A percentile compares a stretch with the other conserved stretches of the same genome.
phyloP scores from a whole-genome alignment of 2,329 filamentous ascomycete species.

The Epicoccum nigrum region DNA sequence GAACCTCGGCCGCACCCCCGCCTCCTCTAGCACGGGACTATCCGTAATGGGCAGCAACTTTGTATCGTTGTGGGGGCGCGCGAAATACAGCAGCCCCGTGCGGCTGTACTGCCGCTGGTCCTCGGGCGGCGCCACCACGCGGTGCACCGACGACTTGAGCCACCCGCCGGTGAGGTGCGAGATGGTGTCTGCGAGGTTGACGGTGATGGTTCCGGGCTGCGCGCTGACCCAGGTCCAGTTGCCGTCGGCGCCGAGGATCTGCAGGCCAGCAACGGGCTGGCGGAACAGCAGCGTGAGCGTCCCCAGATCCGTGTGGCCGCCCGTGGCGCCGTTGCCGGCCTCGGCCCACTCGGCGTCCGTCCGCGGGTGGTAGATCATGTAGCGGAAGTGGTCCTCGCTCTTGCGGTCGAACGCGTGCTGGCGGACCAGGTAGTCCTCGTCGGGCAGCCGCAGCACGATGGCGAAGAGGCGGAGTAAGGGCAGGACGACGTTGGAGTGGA shows the following conservation, averaged over 20 bases:
- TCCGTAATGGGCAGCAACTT: conserved; percentile 49
- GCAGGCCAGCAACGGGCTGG: conserved; percentile 63
- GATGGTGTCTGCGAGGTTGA: conserved; percentile 51
- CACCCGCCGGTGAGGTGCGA: conserved; percentile 50
- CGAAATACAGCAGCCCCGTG: conserved; percentile 60
- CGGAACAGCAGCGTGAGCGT: conserved; percentile 64
- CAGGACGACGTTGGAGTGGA: conserved; percentile 62
- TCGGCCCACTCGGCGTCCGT: conserved; percentile 54
- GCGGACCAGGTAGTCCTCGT: conserved; percentile 63
- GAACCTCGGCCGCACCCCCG: conserved; percentile 45
- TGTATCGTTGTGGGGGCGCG: conserved; percentile 50
- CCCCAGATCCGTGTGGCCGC: conserved; percentile 64
- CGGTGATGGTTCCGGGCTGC: conserved; percentile 50
- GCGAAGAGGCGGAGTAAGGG: conserved; percentile 66
- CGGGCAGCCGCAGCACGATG: conserved; percentile 64
- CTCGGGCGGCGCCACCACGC: conserved; percentile 56
- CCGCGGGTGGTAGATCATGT: conserved; percentile 64
- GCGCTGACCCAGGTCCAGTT: conserved; percentile 53
- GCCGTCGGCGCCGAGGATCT: conserved; percentile 54
- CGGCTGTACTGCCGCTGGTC: conserved; percentile 58
- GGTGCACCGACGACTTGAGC: conserved; percentile 57
- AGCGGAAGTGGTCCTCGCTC: conserved; percentile 66
- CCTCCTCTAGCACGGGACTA: conserved; percentile 42
- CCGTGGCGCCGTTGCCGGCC: conserved; percentile 52
- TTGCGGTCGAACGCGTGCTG: conserved; percentile 65